Evolutionary conservation across 257 asterid genomes (phyloP).

Genomic region (Catharanthus roseus): DNA sequence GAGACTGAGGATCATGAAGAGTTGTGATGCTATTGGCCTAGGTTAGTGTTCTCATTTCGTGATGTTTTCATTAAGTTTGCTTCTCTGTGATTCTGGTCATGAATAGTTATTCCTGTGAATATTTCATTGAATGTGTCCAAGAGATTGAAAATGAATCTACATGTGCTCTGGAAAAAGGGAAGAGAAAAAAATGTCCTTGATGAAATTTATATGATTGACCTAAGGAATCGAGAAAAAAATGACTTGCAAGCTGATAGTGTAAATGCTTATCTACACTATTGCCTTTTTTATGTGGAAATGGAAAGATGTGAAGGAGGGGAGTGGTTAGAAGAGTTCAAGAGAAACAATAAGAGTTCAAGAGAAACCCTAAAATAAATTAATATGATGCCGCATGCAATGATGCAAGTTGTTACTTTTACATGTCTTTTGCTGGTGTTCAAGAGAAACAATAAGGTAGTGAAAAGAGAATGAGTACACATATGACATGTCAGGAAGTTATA

Average conservation of each 20-base stretch:
- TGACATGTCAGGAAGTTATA: neutral
- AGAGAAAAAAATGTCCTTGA: too few species aligned
- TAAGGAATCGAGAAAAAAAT: neutral
- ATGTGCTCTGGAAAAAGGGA: neutral
- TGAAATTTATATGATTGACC: neutral
- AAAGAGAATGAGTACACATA: neutral
- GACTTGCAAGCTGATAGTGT: neutral
- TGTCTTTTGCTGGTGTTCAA: neutral
- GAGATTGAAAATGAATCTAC: neutral
- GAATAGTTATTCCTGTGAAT: neutral
- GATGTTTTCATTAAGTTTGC: neutral
- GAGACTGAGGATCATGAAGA: slow-evolving; percentile 42
- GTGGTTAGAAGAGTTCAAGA: neutral
- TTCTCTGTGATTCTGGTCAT: neutral
- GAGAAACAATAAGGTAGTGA: neutral
- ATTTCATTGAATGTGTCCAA: neutral
- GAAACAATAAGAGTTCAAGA: too few species aligned
- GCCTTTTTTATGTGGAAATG: neutral
- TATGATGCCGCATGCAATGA: neutral
- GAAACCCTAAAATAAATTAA: neutral
- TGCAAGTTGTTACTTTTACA: neutral
- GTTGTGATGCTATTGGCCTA: slow-evolving; percentile 48
- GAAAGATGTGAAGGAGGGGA: neutral
- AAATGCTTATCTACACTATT: neutral
- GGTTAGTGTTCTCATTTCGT: slow-evolving; percentile 25